These are phyloP conservation scores for Rhodamnia argentea DNA, from an alignment of 345 rosid species.

Conservation along the genomic window DNA sequence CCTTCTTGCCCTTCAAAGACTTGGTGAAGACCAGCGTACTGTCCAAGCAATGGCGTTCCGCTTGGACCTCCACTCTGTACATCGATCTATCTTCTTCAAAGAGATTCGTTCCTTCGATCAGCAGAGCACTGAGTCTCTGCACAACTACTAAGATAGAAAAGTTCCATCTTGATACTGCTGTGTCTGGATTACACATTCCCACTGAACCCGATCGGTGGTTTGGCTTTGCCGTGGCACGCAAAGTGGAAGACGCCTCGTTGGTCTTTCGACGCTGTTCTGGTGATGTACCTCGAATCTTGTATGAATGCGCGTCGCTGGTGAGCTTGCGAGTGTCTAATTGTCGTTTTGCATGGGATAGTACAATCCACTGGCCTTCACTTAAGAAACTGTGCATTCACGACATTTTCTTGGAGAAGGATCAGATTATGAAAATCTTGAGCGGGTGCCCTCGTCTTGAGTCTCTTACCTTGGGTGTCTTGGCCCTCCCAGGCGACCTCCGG, in stretches of 20 bases:
- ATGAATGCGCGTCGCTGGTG: background rate
- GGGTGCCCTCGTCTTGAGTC: background rate
- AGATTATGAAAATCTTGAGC: background rate
- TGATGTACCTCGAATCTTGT: background rate
- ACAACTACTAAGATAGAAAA: background rate
- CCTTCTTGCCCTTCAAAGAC: background rate
- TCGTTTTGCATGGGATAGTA: background rate
- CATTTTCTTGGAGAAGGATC: background rate
- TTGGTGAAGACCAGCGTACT: background rate
- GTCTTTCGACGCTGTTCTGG: no score
- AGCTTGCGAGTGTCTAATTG: background rate
- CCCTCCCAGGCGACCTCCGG: background rate
- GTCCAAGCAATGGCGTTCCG: background rate
- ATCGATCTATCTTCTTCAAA: background rate
- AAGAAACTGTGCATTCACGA: background rate
- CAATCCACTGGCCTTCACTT: background rate
- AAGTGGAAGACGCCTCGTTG: background rate
- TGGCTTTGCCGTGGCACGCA: background rate
- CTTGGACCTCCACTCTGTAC: background rate
- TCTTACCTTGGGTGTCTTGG: background rate
- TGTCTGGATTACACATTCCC: fast-evolving
- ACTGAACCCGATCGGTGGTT: background rate
- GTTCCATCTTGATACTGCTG: background rate
- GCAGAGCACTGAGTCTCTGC: background rate
- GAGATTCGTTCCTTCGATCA: background rate